Percentiles rank a stretch among this genome's conserved stretches.
Conservation (phyloP, 805 yeast species). For the Lachancea quebecensis region DNA sequence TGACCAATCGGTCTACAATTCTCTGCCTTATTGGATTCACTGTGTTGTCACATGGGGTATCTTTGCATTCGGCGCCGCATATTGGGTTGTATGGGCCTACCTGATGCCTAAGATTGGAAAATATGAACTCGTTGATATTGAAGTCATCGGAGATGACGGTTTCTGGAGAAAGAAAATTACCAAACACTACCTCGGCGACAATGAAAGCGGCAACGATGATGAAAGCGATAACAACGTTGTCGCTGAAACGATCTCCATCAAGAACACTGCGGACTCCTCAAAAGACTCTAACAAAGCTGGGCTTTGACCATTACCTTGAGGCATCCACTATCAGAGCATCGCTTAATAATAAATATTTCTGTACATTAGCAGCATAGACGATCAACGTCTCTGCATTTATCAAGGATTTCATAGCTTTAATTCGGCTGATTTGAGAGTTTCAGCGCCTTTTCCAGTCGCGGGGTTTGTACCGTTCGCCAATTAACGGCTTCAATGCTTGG, state of each 20-base stretch:
- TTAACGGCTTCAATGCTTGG: conserved; percentile 49
- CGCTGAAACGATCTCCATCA: not conserved
- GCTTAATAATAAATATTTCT: too few species aligned
- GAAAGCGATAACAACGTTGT: too few species aligned
- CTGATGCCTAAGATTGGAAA: conserved; percentile 49
- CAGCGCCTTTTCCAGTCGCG: conserved; percentile 5
- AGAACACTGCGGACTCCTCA: not conserved
- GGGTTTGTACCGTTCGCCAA: conserved; percentile 29
- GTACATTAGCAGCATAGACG: not conserved
- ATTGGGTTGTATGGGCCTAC: conserved; percentile 60
- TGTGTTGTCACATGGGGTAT: conserved; percentile 80
- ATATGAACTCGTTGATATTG: conserved; percentile 45
- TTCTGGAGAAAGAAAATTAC: conserved; percentile 61
- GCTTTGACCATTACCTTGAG: not conserved
- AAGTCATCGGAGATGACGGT: conserved; percentile 58
- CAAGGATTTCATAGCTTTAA: not conserved
- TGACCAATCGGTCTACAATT: conserved; percentile 62
- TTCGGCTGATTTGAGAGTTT: not conserved
- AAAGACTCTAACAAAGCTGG: not conserved
- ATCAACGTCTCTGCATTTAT: not conserved
- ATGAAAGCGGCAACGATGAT: not conserved
- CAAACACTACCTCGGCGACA: conserved; percentile 9
- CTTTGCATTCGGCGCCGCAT: conserved; percentile 54
- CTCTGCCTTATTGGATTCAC: conserved; percentile 69
- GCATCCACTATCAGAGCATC: not conserved